A percentile compares a stretch with the other conserved stretches of the same genome.
phyloP scores from a whole-genome alignment of 2,329 filamentous ascomycete genomes.

The Cladophialophora yegresii region DNA sequence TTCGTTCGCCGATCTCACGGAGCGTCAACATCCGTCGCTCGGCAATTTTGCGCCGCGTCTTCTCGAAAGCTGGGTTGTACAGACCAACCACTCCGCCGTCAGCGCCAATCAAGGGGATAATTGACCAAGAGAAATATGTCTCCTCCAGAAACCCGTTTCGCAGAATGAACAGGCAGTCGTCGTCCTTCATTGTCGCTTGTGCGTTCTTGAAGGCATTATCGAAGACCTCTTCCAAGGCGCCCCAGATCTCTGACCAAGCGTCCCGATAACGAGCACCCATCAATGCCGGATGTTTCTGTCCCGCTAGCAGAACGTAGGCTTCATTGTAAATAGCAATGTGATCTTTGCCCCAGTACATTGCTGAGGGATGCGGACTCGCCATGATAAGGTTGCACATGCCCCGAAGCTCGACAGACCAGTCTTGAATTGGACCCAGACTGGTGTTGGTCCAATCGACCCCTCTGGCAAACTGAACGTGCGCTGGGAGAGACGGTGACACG shows the following conservation, averaged over 20 bases:
- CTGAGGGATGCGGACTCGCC: slow-evolving; percentile 72
- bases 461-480: slow-evolving; percentile 72
- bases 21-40: slow-evolving; percentile 78
- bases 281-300: slow-evolving; percentile 71
- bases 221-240: slow-evolving; percentile 68
- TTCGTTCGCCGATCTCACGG: slow-evolving; percentile 74
- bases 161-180: slow-evolving; percentile 72
- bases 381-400: slow-evolving; percentile 81
- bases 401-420: slow-evolving; percentile 70
- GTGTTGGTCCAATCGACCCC: slow-evolving; percentile 73
- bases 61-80: slow-evolving; percentile 80
- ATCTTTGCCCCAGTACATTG: slow-evolving; percentile 78
- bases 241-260: slow-evolving; percentile 75
- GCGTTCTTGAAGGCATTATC: slow-evolving; percentile 67
- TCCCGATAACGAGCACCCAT: slow-evolving; percentile 73
- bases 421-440: slow-evolving; percentile 71
- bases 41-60: slow-evolving; percentile 74
- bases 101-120: slow-evolving; percentile 73
- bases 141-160: slow-evolving; percentile 71
- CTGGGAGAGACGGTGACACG: slow-evolving; percentile 62
- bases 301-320: slow-evolving; percentile 69
- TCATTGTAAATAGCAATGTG: slow-evolving; percentile 71
- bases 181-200: slow-evolving; percentile 81
- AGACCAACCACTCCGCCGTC: slow-evolving; percentile 74
- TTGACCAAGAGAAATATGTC: slow-evolving; percentile 75